Evolutionary conservation across 1,284 basidiomycete genomes (phyloP), one percentile per base, ranked within the genome.

Genomic region (Filobasidium uniguttulatum): DNA sequence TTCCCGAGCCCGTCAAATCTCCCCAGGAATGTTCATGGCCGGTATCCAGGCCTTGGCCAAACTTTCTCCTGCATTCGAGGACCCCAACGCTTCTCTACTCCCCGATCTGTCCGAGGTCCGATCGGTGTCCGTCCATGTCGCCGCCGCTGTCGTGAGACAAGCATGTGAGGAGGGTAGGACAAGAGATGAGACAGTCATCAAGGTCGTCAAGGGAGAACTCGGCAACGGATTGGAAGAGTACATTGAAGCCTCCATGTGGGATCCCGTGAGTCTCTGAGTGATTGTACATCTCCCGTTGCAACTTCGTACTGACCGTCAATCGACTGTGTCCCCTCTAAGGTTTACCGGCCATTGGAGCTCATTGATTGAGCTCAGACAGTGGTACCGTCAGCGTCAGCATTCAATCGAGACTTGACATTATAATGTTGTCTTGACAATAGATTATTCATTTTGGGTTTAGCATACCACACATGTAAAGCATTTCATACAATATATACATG

Each of bases 101-200:
- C 72, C 72, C 15, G 71, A 73, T 59, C 70, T 89, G n/a, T 80
- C 83, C 1, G 80, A 83, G 57, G 81, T 88, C 40, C 73, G 68
- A 7, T 77, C 81, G 53, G 78, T 70, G 44, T 62, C 59, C 23
- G 66, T 69, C 5, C 48, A 58, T 25, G 65, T 71, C 5, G 83
- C 81, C 0, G 75, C 85, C 0, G 84, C 84, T 0, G 85, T 90
- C 6, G 81, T 82, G 7, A 77, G 83, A 61, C 78, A 83, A 54
- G 83, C 85, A 0, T 76, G 85, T 25, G 72, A 76, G 48, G 85
- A 89, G 62, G 83, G 81, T 5, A 65, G 65, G 45, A 61, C 66
- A 6, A 54, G 55, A 41, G 64, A 68, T 53, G 56, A 64, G 50
- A 54, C 56, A 44, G 63, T 62, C 1, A 57, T 65, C 47, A 57